Conservation (phyloP, 116 monocot species). For the Thalassia testudinum region DNA sequence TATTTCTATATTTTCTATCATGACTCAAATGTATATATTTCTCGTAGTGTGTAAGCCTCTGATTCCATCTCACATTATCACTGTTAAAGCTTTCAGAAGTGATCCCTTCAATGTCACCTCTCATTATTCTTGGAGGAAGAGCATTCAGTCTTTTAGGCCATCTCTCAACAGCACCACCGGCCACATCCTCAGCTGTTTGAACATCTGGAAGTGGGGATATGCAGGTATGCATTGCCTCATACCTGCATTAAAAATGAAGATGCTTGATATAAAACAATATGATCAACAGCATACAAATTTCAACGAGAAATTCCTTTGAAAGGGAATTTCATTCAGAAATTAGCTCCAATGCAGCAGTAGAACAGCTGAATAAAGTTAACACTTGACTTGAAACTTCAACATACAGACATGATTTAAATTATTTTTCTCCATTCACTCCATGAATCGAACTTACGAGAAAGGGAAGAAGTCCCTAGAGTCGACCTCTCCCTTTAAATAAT, state of each 20-base stretch:
- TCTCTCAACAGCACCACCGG: constrained; percentile 43
- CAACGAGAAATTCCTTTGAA: too few relatives aligned
- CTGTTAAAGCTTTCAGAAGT: constrained; percentile 26
- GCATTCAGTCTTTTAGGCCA: constrained; percentile 58
- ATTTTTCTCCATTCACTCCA: too few relatives aligned
- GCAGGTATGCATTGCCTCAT: constrained; percentile 41
- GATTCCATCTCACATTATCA: constrained; percentile 36
- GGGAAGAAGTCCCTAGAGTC: too few relatives aligned
- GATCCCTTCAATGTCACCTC: constrained; percentile 31
- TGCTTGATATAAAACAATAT: too few relatives aligned
- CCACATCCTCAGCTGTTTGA: constrained; percentile 18
- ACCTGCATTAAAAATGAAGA: constrained; percentile 17
- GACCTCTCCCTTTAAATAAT: too few relatives aligned
- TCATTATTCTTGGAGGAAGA: constrained; percentile 52
- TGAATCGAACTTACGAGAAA: too few relatives aligned
- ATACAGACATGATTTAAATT: too few relatives aligned
- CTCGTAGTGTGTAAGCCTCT: constrained; percentile 40
- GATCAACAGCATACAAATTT: too few relatives aligned
- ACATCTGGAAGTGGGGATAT: constrained; percentile 52
- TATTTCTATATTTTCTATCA: constrained; percentile 56
- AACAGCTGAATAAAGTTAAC: too few relatives aligned
- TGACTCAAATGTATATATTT: constrained; percentile 17
- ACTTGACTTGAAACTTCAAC: too few relatives aligned
- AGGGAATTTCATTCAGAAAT: too few relatives aligned
- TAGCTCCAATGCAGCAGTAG: too few relatives aligned